These are phyloP conservation scores for Hymenoscyphus fraxineus DNA, from an alignment of 2,329 filamentous ascomycete genomes.

Conservation along the genomic window DNA sequence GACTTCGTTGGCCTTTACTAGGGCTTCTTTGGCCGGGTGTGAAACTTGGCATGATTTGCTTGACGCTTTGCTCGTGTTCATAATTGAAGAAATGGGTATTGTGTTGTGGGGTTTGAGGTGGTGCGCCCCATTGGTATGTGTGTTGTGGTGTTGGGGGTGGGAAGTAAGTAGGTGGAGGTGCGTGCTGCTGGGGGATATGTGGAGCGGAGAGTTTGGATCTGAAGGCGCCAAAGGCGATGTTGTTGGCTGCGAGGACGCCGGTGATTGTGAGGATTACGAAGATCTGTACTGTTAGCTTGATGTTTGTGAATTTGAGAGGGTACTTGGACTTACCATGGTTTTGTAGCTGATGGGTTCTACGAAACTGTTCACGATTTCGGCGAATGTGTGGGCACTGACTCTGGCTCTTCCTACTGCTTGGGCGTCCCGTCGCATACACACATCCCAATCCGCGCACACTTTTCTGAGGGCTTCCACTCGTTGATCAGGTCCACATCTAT, in stretches of 20 bases:
- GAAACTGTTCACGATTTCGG: constrained; percentile 90
- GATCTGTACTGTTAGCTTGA: constrained; percentile 37
- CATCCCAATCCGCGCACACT: constrained; percentile 75
- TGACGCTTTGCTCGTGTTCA: constrained; percentile 22
- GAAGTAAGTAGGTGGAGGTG: constrained; percentile 30
- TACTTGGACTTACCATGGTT: constrained; percentile 53
- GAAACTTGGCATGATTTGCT: constrained; percentile 30
- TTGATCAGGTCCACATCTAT: constrained; percentile 65
- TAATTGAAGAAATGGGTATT: constrained; percentile 16
- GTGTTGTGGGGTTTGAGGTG: constrained; percentile 28
- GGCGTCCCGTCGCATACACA: constrained; percentile 84
- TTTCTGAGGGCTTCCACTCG: constrained; percentile 69
- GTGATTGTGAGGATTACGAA: constrained; percentile 50
- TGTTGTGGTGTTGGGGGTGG: constrained; percentile 18
- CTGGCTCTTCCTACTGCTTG: constrained; percentile 72
- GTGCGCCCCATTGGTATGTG: constrained; percentile 29
- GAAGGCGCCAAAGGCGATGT: constrained; percentile 42
- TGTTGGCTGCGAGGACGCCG: constrained; percentile 48
- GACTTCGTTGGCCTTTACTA: constrained; percentile 28
- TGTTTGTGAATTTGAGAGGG: neutral
- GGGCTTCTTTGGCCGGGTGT: constrained; percentile 30
- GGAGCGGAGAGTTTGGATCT: constrained; percentile 28
- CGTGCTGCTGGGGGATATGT: constrained; percentile 21
- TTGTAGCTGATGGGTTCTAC: constrained; percentile 88
- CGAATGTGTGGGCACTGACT: constrained; percentile 82